phyloP scores from a whole-genome alignment of 2,329 filamentous ascomycete species.

The Capronia coronata region DNA sequence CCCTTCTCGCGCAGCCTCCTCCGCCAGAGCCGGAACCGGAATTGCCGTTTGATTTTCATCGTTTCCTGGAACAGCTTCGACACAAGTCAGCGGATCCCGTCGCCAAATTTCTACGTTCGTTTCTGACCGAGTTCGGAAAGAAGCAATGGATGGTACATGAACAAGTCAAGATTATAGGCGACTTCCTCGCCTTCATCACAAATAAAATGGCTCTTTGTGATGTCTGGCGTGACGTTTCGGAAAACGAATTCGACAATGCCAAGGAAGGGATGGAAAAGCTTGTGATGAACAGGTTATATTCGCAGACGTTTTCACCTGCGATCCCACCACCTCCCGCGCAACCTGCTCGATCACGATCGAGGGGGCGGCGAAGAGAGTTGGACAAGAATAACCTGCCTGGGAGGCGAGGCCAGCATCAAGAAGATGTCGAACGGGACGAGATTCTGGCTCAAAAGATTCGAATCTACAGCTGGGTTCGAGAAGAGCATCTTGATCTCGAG shows the following conservation, averaged over 20 bases:
- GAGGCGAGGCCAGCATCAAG: slow-evolving; percentile 90
- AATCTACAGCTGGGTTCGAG: slow-evolving; percentile 91
- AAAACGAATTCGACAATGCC: slow-evolving; percentile 96
- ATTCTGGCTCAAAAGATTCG: slow-evolving; percentile 94
- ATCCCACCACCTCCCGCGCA: slow-evolving; percentile 70
- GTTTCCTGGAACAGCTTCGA: slow-evolving; percentile 89
- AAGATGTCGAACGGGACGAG: slow-evolving; percentile 93
- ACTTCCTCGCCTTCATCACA: slow-evolving; percentile 92
- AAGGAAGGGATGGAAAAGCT: slow-evolving; percentile 99
- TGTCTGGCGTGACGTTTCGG: slow-evolving; percentile 90
- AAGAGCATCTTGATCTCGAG: slow-evolving; percentile 89
- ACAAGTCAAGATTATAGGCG: slow-evolving; percentile 96
- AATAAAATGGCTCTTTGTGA: slow-evolving; percentile 98
- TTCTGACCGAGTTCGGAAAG: slow-evolving; percentile 89
- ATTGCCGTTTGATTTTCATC: slow-evolving; percentile 92
- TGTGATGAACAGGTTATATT: slow-evolving; percentile 95
- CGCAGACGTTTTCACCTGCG: slow-evolving; percentile 90
- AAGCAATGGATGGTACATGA: slow-evolving; percentile 99
- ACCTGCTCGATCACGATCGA: slow-evolving; percentile 51
- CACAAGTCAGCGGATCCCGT: slow-evolving; percentile 98
- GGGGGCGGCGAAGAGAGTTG: slow-evolving; percentile 61
- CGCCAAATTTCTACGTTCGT: slow-evolving; percentile 89
- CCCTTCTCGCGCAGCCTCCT: slow-evolving; percentile 36
- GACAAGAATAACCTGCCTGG: slow-evolving; percentile 70
- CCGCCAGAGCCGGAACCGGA: slow-evolving; percentile 75